Conservation (phyloP, 2,329 filamentous ascomycete species). For the Paraconiothyrium brasiliense region DNA sequence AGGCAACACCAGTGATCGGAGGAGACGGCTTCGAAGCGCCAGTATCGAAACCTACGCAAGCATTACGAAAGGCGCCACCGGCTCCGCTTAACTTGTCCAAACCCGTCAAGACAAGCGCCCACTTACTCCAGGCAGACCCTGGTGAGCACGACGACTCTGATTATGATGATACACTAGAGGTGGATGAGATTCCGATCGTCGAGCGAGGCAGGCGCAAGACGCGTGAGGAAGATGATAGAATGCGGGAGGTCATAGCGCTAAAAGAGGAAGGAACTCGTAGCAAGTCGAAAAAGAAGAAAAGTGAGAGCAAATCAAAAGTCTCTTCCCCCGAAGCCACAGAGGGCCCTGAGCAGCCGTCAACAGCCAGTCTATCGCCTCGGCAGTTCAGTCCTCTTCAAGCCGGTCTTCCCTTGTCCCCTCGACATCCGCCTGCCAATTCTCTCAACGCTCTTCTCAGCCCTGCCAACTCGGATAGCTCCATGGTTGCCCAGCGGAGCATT, state of each 20-base stretch:
- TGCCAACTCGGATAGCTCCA: slow-evolving; percentile 50
- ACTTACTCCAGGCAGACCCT: slow-evolving; percentile 55
- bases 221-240: slow-evolving; percentile 84
- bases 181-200: slow-evolving; percentile 67
- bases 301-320: slow-evolving; percentile 57
- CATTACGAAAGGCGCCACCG: slow-evolving; percentile 82
- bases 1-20: slow-evolving; percentile 51
- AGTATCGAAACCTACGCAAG: slow-evolving; percentile 40
- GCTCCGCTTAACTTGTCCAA: slow-evolving; percentile 79
- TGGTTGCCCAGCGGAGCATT: slow-evolving; percentile 51
- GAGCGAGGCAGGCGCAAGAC: slow-evolving; percentile 82
- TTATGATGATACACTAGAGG: slow-evolving; percentile 80
- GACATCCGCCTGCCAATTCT: slow-evolving; percentile 48
- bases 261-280: slow-evolving; percentile 76
- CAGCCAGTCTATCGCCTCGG: slow-evolving; percentile 40
- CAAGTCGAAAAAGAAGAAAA: slow-evolving; percentile 76
- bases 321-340: slow-evolving; percentile 31
- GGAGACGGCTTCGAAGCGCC: slow-evolving; percentile 49
- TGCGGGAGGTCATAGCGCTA: slow-evolving; percentile 74
- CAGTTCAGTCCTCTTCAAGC: slow-evolving; percentile 41
- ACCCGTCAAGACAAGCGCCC: slow-evolving; percentile 53
- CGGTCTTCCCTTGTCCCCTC: slow-evolving; percentile 50
- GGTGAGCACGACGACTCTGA: slow-evolving; percentile 79
- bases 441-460: slow-evolving; percentile 61
- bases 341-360: slow-evolving; percentile 29